Evolutionary conservation across 345 rosid genomes (phyloP).

Genomic region (Hevea brasiliensis): DNA sequence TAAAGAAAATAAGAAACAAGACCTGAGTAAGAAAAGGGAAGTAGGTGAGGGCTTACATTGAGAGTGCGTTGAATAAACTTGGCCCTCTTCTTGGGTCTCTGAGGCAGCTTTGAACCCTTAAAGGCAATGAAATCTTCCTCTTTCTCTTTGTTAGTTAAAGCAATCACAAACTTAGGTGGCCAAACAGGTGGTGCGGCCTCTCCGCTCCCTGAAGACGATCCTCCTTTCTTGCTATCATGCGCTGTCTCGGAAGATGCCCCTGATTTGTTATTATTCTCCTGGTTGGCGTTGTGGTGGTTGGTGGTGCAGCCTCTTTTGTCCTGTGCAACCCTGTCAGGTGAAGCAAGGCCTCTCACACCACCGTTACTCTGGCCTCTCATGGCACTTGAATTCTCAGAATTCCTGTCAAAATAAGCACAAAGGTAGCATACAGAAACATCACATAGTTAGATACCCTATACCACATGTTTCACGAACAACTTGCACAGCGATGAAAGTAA

Average conservation of each 20-base stretch:
- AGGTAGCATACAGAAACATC: too few relatives aligned
- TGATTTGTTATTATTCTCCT: slow-evolving; percentile 33
- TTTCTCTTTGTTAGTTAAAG: slow-evolving; percentile 74
- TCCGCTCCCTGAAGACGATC: slow-evolving; percentile 68
- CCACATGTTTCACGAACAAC: background rate
- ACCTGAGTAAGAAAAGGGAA: background rate
- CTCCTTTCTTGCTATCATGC: slow-evolving; percentile 64
- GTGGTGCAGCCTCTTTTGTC: slow-evolving; percentile 40
- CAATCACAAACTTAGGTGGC: slow-evolving; percentile 78
- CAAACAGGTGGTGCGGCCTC: slow-evolving; percentile 46
- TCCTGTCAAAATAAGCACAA: slow-evolving; percentile 30
- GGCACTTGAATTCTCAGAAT: slow-evolving; percentile 56
- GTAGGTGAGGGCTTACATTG: slow-evolving; percentile 47
- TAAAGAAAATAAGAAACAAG: too few relatives aligned
- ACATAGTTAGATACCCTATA: background rate
- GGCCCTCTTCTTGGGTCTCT: slow-evolving; percentile 74
- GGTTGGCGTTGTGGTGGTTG: slow-evolving; percentile 14
- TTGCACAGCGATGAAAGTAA: slow-evolving; percentile 7
- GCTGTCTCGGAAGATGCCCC: slow-evolving; percentile 57
- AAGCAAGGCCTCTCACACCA: slow-evolving; percentile 43
- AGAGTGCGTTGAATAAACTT: slow-evolving; percentile 69
- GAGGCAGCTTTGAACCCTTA: slow-evolving; percentile 75
- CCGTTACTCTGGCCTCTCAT: slow-evolving; percentile 71
- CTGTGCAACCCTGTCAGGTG: slow-evolving; percentile 56
- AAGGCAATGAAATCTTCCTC: slow-evolving; percentile 73